These are phyloP conservation scores for Fusarium subtropicale DNA, from an alignment of 2,329 filamentous ascomycete genomes.

Conservation along the genomic window DNA sequence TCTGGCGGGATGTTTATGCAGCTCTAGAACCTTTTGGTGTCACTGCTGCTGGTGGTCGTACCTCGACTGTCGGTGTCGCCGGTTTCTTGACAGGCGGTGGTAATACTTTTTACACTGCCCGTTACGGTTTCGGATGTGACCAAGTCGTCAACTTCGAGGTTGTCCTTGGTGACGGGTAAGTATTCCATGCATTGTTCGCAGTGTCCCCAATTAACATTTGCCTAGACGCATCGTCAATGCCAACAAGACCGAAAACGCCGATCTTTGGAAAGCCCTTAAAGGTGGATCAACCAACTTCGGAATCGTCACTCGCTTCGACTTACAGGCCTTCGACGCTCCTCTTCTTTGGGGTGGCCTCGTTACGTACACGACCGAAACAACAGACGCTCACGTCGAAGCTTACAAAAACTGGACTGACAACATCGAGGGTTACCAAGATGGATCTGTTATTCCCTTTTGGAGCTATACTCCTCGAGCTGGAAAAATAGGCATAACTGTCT, in stretches of 20 bases:
- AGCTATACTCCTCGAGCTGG: slow-evolving; percentile 12
- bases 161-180: slow-evolving; percentile 49
- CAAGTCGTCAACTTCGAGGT: slow-evolving; percentile 58
- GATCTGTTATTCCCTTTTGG: slow-evolving; percentile 20
- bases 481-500: slow-evolving; percentile 14
- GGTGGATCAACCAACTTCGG: slow-evolving; percentile 34
- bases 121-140: slow-evolving; percentile 51
- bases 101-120: slow-evolving; percentile 34
- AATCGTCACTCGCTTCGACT: slow-evolving; percentile 37
- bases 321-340: slow-evolving; percentile 30
- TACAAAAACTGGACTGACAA: slow-evolving; percentile 32
- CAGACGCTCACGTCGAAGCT: slow-evolving; percentile 26
- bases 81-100: slow-evolving; percentile 48
- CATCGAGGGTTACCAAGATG: slow-evolving; percentile 14
- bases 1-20: slow-evolving; percentile 16
- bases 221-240: slow-evolving; percentile 11
- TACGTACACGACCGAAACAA: slow-evolving; percentile 24
- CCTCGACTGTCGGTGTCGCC: slow-evolving; percentile 41
- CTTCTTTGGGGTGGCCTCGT: slow-evolving; percentile 35
- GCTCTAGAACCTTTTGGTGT: slow-evolving; percentile 16
- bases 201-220: neutral
- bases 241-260: slow-evolving; percentile 31
- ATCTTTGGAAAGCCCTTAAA: slow-evolving; percentile 33
- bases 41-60: slow-evolving; percentile 17
- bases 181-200: rapidly evolving